phyloP scores from a whole-genome alignment of 2,329 filamentous ascomycete species.

The Rhinocladiella similis region DNA sequence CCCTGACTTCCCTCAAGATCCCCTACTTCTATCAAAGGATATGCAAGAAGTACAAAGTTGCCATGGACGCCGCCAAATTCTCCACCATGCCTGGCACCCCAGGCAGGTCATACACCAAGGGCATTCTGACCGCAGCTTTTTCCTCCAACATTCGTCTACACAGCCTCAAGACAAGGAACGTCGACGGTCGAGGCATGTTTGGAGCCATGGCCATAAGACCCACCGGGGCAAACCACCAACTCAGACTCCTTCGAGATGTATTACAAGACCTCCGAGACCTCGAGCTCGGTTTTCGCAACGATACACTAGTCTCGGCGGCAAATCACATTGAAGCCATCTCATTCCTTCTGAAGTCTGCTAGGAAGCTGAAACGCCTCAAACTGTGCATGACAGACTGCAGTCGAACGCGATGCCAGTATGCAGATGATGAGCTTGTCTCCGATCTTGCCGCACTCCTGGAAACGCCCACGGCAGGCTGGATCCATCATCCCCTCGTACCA shows the following conservation, averaged over 20 bases:
- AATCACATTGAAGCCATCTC: conserved; percentile 18
- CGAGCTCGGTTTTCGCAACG: conserved; percentile 22
- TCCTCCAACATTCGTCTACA: conserved; percentile 16
- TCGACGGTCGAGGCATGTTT: conserved; percentile 18
- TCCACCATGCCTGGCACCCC: conserved; percentile 5
- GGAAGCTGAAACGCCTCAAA: conserved; percentile 16
- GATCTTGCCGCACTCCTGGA: conserved; percentile 19
- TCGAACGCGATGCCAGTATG: conserved; percentile 13
- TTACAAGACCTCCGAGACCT: conserved; percentile 15
- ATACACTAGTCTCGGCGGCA: conserved; percentile 11
- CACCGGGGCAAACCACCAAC: conserved; percentile 12
- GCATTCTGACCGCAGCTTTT: conserved; percentile 20
- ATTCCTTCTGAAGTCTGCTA: conserved; percentile 13
- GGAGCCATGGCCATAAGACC: conserved; percentile 15
- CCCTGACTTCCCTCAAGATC: conserved; percentile 1
- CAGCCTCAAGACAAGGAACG: conserved; percentile 13
- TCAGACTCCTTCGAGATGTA: conserved; percentile 17
- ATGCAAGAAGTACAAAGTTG: conserved; percentile 11
- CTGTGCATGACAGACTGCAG: conserved; percentile 20
- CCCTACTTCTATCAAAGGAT: conserved; percentile 21
- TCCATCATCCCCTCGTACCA: conserved; percentile 16
- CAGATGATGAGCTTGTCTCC: conserved; percentile 19
- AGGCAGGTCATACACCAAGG: conserved; percentile 20
- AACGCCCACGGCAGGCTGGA: conserved; percentile 15
- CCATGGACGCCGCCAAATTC: conserved; percentile 11